Evolutionary conservation across 768 basidiomycete genomes (phyloP), one percentile per base, ranked within the genome.

Genomic region (Xerocomellus amylosporus): DNA sequence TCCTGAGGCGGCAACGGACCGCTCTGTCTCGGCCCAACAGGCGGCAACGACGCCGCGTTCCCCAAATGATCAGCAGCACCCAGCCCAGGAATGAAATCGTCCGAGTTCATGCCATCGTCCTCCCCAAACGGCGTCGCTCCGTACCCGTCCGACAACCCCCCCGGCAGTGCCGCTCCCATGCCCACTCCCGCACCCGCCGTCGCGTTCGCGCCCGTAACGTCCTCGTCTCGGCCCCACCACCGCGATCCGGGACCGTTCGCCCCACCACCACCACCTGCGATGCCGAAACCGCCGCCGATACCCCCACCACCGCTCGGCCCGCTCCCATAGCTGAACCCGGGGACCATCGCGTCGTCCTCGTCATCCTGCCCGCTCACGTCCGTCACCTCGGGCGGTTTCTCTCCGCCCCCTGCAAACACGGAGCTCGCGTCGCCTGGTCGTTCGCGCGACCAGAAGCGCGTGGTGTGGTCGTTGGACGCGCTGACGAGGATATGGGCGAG

Each of bases 391-490:
- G 88, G 87, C 13, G 91, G 92, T 71, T 90, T 90, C 75, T 93
- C 90, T 15, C 89, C 90, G 7, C 88, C 89, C 8, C 83, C 87
- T 0, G 83, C 83, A 70, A 91, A 91, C 39, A 86, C 90, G 50
- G 81, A 83, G n/a, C 80, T 77, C 2, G 80, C 78, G 62, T 92
- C 90, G n/a, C 91, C 90, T 0, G 91, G 91, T 4, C 91, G 81
- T 66, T 93, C 91, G 63, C 96, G 84, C 45, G 87, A 87, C 96
- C 97, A 98, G 80, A 98, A 99, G n/a, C 95, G 84, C 7, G 96
- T 97, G 6, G 97, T 98, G 74, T 95, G 93, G 77, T 99, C 97
- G 75, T 97, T 98, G n/a, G 90, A 90, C 10, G 88, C 97, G 58
- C 85, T 87, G 57, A 87, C 93, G 63, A 99, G 86, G 62, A 98